Evolutionary conservation across 1,139 yeast genomes (phyloP), one percentile per base, ranked within the genome.

Genomic region (Komagataea norvegica): DNA sequence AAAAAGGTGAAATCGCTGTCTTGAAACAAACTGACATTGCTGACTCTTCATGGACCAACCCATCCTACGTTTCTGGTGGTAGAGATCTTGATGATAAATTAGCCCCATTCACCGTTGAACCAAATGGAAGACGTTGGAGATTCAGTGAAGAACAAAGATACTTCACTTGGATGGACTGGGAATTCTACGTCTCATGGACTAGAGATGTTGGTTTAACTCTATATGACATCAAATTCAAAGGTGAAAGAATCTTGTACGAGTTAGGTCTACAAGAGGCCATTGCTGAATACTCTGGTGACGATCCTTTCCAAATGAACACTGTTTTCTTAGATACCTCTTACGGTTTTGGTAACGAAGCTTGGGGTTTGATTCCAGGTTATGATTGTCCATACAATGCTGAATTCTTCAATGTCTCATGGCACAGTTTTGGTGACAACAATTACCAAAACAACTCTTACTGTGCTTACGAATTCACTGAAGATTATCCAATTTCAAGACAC

Each of bases 81-180:
- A 46, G 54, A 39, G 50, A 47, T 3, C 34, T 48, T 4, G 56
- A 51, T 31, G 48, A 51, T 5, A 49, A 47, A 27, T 31, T 41
- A 7, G 44, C 53, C 3, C 56, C 55, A 35, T 36, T 45, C 17
- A 6, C 30, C 4, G 28, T 50, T 27, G 55, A 51, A 31, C 52
- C 54, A 24, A 42, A 49, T 25, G 56, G 56, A 23, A 45, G 55
- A 29, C 47, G 55, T 34, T 51, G 55, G 56, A 38, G 35, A n/a
- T 46, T 31, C 40, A 41, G 37, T 19, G 55, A 50, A 37, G 19
- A 30, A 4, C 52, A 52, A 17, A 45, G 54, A 42, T 52, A 51
- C 39, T 52, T 52, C 44, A 43, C 49, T 8, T 51, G 56, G 56
- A 49, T 52, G 54, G 55, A 51, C 31, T 52, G 56, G 56, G 50